These are phyloP conservation scores for Stereum hirsutum DNA, from an alignment of 1,284 basidiomycete genomes.

Conservation along the genomic window DNA sequence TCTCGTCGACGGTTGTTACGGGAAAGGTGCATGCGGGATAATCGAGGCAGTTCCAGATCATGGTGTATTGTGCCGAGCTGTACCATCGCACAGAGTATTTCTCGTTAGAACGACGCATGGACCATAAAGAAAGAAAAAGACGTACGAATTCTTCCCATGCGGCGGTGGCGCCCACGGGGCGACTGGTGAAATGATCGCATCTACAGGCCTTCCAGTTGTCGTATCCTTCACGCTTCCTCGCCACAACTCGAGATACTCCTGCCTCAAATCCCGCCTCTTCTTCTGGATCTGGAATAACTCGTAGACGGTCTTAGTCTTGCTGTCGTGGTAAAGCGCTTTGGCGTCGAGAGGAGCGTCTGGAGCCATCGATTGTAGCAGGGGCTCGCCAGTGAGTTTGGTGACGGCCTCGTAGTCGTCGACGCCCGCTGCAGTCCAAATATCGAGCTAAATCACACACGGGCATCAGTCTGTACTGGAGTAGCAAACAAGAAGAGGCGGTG, in stretches of 20 bases:
- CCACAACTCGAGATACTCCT: slow-evolving; percentile 38
- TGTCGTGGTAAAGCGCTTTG: slow-evolving; percentile 6
- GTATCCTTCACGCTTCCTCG: slow-evolving; percentile 28
- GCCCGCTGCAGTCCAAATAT: slow-evolving; percentile 24
- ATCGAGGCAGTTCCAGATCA: slow-evolving; percentile 61
- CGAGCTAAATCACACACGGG: slow-evolving; percentile 11
- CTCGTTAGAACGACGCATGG: too few relatives aligned
- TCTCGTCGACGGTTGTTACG: slow-evolving; percentile 46
- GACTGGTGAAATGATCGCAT: slow-evolving; percentile 25
- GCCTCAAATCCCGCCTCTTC: slow-evolving; percentile 25
- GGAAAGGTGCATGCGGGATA: slow-evolving; percentile 63
- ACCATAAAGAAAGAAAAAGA: slow-evolving; percentile 2
- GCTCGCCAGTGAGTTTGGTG: slow-evolving; percentile 20
- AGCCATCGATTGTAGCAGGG: slow-evolving; percentile 23
- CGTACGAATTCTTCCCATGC: slow-evolving; percentile 34
- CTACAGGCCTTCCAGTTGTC: slow-evolving; percentile 36
- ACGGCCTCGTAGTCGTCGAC: slow-evolving; percentile 19
- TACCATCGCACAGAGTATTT: slow-evolving; percentile 2
- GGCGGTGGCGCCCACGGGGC: slow-evolving; percentile 19
- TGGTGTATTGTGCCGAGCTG: slow-evolving; percentile 38
- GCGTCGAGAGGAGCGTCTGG: slow-evolving; percentile 4
- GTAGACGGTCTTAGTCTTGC: slow-evolving; percentile 18
- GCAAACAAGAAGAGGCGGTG: background rate
- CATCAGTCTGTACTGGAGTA: background rate
- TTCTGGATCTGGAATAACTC: slow-evolving; percentile 37